Base-by-base conservation (phyloP, 2,329 filamentous ascomycete genomes). In the Beauveria rudraprayagi region DNA sequence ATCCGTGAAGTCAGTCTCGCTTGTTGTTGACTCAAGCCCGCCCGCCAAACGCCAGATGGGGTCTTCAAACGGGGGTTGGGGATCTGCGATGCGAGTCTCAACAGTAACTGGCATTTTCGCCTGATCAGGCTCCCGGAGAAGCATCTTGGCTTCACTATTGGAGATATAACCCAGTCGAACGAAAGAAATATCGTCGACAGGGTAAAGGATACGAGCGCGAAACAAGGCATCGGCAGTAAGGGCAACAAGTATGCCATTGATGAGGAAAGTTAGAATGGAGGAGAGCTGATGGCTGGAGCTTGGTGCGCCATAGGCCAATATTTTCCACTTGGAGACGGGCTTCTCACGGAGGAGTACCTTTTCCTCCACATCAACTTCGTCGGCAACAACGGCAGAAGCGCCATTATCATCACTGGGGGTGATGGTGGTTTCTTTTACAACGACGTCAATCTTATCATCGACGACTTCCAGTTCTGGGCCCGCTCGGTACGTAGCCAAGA, bases 121-220 rank as follows among this genome's bases (percentile, higher is more conserved):
- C 56, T 84, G 79, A 66, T 96, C 84, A 1, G 94, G 91, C 72
- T 97, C 94, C 61, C 94, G 84, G 52, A 99, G 80, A 30, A 99
- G 77, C 44, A 99, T 81, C 63, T 86, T 92, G 24, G 92, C 94
- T 61, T 88, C 88, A 0, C 80, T 83, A 19, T 90, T 83, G 5
- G 92, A 96, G 30, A 97, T 88, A 71, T 93, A 93, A 28, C 94
- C 94, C 17, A 96, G 78, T 9, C 94, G 84, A 46, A 90, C 90
- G 71, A 99, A 96, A 0, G 92, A 90, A 11, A 96, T 77, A 65
- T 95, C 86, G 30, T 90, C 77, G 28, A 80, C 85, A 4, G 88
- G 85, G 71, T 96, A 81, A 40, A 88, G 82, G 62, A 87, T 72
- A 11, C 85, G 84, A 2, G 89, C 88, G 22, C 89, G 84, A 70